Percentiles rank a stretch among this genome's conserved stretches.
Evolutionary conservation across 2,329 filamentous ascomycete genomes (phyloP).

Genomic region (Colletotrichum sidae): DNA sequence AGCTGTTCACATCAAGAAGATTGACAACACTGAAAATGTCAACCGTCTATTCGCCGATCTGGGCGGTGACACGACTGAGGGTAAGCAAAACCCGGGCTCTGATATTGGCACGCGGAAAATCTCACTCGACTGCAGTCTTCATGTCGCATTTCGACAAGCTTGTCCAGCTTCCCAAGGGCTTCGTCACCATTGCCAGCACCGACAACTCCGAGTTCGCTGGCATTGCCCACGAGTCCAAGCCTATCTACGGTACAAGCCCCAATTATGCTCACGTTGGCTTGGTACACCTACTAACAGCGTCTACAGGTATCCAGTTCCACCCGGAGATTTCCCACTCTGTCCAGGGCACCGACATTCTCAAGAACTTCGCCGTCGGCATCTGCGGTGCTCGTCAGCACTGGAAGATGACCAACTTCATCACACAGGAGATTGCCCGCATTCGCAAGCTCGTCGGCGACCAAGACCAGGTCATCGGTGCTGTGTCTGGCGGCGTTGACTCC

Average conservation of each 20-base stretch:
- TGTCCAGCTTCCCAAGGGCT: slow-evolving; percentile 76
- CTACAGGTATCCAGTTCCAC: slow-evolving; percentile 81
- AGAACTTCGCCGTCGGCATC: slow-evolving; percentile 87
- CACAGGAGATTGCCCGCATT: slow-evolving; percentile 85
- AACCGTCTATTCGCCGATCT: slow-evolving; percentile 84
- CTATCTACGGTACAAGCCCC: slow-evolving; percentile 70
- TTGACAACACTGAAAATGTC: slow-evolving; percentile 66
- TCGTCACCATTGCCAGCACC: slow-evolving; percentile 80
- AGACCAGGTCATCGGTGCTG: slow-evolving; percentile 78
- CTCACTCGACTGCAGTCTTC: slow-evolving; percentile 60
- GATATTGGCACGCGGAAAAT: background rate
- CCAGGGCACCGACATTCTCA: slow-evolving; percentile 75
- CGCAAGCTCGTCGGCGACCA: slow-evolving; percentile 82
- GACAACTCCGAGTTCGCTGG: slow-evolving; percentile 82
- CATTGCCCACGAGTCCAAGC: slow-evolving; percentile 77
- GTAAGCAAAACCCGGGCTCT: slow-evolving; percentile 32
- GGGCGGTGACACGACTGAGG: slow-evolving; percentile 71
- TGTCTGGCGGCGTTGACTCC: slow-evolving; percentile 81
- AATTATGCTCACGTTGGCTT: background rate
- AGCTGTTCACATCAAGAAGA: slow-evolving; percentile 70
- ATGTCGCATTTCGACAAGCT: slow-evolving; percentile 96
- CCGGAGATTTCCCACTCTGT: slow-evolving; percentile 75
- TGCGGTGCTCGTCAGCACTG: slow-evolving; percentile 82
- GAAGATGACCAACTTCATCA: slow-evolving; percentile 87
- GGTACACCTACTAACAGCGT: slow-evolving; percentile 23